Percentiles rank a stretch among this genome's conserved stretches.
phyloP scores from a whole-genome alignment of 176 grass and related monocot species.

The Luzula sylvatica region DNA sequence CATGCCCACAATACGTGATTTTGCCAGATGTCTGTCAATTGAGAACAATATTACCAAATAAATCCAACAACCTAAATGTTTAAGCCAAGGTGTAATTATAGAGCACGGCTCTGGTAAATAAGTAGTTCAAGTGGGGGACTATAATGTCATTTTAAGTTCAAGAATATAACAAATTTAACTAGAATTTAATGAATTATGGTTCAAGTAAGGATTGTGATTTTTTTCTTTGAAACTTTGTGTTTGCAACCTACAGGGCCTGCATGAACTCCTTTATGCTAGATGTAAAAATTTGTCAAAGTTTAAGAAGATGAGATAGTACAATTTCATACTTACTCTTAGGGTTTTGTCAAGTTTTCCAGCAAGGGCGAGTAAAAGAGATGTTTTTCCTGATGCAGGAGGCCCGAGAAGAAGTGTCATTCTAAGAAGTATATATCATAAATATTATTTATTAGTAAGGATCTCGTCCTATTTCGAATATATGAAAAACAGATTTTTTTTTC shows the following conservation, averaged over 20 bases:
- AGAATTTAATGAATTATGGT: too few relatives aligned
- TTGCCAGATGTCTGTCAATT: slow-evolving; percentile 30
- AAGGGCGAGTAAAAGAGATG: slow-evolving; percentile 69
- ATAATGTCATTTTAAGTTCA: too few relatives aligned
- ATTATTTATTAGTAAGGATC: background rate
- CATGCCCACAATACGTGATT: slow-evolving; percentile 49
- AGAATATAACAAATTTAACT: too few relatives aligned
- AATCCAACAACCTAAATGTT: background rate
- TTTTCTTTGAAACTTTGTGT: background rate
- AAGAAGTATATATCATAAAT: slow-evolving; percentile 16
- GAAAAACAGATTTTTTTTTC: background rate
- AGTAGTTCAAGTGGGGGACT: too few relatives aligned
- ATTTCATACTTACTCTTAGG: slow-evolving; percentile 36
- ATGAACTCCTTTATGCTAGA: background rate
- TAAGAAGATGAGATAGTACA: background rate
- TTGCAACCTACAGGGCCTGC: too few relatives aligned
- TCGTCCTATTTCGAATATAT: background rate
- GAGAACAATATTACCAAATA: background rate
- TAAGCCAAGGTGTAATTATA: too few relatives aligned
- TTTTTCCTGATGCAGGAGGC: slow-evolving; percentile 85
- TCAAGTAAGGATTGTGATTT: too few relatives aligned
- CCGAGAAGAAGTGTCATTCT: slow-evolving; percentile 98
- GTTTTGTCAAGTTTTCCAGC: slow-evolving; percentile 59
- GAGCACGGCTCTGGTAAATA: too few relatives aligned
- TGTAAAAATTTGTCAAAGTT: background rate